Percentiles rank a stretch among this genome's conserved stretches.
Evolutionary conservation across 2,329 filamentous ascomycete genomes (phyloP).

Genomic region (Aspergillus neotritici): DNA sequence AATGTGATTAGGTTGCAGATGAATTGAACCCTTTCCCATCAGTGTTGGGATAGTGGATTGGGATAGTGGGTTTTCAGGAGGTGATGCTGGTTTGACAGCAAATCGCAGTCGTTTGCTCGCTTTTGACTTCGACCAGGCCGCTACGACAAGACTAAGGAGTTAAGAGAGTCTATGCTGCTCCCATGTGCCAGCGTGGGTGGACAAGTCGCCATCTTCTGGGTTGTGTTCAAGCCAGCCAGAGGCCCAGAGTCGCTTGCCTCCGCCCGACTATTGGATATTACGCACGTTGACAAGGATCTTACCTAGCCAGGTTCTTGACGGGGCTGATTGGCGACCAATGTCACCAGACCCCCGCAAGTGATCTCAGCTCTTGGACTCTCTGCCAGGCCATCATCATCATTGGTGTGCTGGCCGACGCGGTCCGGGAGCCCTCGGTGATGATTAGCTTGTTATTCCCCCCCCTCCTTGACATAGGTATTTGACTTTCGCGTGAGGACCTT

Average conservation of each 20-base stretch:
- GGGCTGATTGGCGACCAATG: conserved; percentile 3
- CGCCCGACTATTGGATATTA: conserved; percentile 1
- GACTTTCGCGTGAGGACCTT: no score
- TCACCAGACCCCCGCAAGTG: conserved; percentile 8
- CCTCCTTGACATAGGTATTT: no score
- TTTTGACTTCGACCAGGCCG: conserved; percentile 9
- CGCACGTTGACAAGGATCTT: conserved; percentile 7
- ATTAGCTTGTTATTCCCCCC: conserved; percentile 18
- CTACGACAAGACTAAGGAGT: conserved; percentile 5
- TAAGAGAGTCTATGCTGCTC: conserved; percentile 6
- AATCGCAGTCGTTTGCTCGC: conserved; percentile 5
- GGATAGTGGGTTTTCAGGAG: conserved; percentile 2
- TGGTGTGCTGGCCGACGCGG: not conserved
- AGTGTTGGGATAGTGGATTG: conserved; percentile 2
- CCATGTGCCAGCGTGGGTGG: conserved; percentile 9
- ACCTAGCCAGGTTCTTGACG: not conserved
- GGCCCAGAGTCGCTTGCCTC: not conserved
- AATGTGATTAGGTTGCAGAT: conserved; percentile 14
- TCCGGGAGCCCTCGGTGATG: not conserved
- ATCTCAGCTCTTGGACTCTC: not conserved
- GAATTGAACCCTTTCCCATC: conserved; percentile 6
- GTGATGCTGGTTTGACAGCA: conserved; percentile 1
- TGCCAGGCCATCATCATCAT: not conserved
- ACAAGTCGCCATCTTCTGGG: not conserved
- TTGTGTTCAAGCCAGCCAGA: conserved; percentile 1